Evolutionary conservation across 164 flowering plant genomes (phyloP).

Genomic region (Umbellularia californica): DNA sequence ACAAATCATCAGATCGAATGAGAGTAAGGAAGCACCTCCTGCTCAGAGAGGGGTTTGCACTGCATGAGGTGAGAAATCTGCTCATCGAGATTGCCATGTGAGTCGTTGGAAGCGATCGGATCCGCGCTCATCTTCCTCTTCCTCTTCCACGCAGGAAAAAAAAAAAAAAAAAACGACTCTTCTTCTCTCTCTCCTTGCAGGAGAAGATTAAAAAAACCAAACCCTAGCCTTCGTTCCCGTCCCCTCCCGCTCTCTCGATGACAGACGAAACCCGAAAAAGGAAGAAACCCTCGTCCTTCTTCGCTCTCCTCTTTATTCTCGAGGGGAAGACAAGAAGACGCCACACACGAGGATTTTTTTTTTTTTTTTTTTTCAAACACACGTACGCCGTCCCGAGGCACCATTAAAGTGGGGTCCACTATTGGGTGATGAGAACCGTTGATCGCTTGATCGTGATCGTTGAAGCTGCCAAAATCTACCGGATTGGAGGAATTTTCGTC

Average conservation of each 20-base stretch:
- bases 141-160: background rate
- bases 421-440: too few species aligned
- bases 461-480: background rate
- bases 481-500: background rate
- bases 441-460: too few species aligned
- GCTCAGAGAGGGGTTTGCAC: conserved; percentile 94
- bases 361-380: too few species aligned
- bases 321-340: background rate
- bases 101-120: conserved; percentile 42
- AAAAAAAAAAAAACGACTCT: conserved; percentile 9
- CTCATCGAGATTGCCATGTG: conserved; percentile 73
- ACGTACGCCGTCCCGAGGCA: too few species aligned
- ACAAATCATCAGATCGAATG: background rate
- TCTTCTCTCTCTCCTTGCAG: background rate
- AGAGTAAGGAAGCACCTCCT: conserved; percentile 41
- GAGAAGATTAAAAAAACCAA: background rate
- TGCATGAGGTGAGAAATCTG: conserved; percentile 89
- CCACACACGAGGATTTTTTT: too few species aligned
- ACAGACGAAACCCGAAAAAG: conserved; percentile 10
- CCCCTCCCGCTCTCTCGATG: background rate
- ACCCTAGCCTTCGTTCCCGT: background rate
- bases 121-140: conserved; percentile 51
- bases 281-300: conserved; percentile 9
- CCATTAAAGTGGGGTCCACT: too few species aligned
- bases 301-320: conserved; percentile 15